phyloP scores from a whole-genome alignment of 1,284 basidiomycete genomes.

The Ceratorhiza oryzae-sativae region DNA sequence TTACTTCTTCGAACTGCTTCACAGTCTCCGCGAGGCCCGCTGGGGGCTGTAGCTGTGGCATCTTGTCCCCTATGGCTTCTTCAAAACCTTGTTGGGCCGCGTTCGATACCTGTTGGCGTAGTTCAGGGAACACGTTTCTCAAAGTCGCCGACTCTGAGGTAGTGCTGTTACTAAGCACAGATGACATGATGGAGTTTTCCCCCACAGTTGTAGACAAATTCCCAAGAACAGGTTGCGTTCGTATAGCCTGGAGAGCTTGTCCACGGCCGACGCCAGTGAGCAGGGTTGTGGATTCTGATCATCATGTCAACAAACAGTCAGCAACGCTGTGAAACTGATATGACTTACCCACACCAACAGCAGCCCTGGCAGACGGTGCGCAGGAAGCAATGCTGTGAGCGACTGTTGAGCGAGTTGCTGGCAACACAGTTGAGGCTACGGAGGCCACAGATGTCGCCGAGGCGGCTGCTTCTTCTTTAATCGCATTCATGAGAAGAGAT shows the following conservation, averaged over 20 bases:
- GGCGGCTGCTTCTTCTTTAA: constrained; percentile 26
- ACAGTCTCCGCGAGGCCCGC: constrained; percentile 12
- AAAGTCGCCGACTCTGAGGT: background rate
- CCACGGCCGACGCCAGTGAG: background rate
- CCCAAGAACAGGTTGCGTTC: background rate
- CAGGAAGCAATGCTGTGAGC: constrained; percentile 16
- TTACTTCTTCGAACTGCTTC: constrained; percentile 14
- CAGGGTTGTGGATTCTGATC: background rate
- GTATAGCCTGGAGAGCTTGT: background rate
- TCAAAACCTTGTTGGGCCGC: constrained; percentile 35
- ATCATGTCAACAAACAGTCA: background rate
- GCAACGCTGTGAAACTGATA: background rate
- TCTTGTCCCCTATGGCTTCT: constrained; percentile 8
- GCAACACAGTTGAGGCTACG: background rate
- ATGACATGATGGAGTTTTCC: constrained; percentile 3
- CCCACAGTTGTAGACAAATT: background rate
- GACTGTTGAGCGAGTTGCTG: constrained; percentile 14
- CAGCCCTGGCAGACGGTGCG: constrained; percentile 31
- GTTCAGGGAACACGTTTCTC: background rate
- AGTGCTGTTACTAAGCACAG: background rate
- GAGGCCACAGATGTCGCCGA: constrained; percentile 13
- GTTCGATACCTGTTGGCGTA: constrained; percentile 31
- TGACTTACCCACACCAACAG: constrained; percentile 9
- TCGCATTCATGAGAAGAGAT: constrained; percentile 14
- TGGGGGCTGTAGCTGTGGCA: constrained; percentile 5